Evolutionary conservation across 1,284 basidiomycete species (phyloP), one percentile per base, ranked within the genome.

Genomic region (Fomitopsis schrenkii): DNA sequence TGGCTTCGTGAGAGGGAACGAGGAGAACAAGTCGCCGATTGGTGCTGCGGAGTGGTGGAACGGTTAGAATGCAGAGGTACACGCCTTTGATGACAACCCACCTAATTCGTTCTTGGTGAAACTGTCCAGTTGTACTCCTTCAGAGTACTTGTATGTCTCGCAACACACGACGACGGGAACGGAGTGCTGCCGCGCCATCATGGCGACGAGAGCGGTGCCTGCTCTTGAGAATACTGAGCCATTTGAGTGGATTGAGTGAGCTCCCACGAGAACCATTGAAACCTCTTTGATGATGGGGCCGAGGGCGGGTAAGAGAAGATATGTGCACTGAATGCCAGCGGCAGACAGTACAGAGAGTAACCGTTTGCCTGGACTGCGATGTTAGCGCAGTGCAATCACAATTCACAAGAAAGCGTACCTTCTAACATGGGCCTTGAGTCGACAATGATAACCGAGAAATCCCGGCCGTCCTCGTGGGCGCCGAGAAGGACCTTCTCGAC

Each of bases 81-180:
- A 19, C 14, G 42, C 50, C 28, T 45, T 14, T 26, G 4, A 33
- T 50, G 9, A 26, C 19, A 26, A 70, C 80, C 71, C 68, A 90
- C 95, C 94, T 40, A 97, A 80, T 76, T 99, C 97, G 73, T 99
- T 99, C 74, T 93, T 94, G 35, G 94, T 95, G 66, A 99, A 95
- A 36, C 92, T 92, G 75, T 99, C 97, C 56, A 99, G 80, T 74
- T 94, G 90, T 40, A 99, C 91, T 40, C 88, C 86, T 68, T 99
- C 97, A 26, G 92, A 92, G 70, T 97, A 98, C 75, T 99, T 99
- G 81, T 98, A 98, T 19, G 97, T 99, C 77, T 99, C 97, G 69
- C 96, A 97, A 69, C 95, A 98, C 17, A 97, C 95, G 57, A 99
- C 88, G 17, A 98, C 95, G 7, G 97, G 97, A 1, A 98, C 90